Evolutionary conservation across 2,329 filamentous ascomycete genomes (phyloP).

Genomic region (Aspergillus sp.): DNA sequence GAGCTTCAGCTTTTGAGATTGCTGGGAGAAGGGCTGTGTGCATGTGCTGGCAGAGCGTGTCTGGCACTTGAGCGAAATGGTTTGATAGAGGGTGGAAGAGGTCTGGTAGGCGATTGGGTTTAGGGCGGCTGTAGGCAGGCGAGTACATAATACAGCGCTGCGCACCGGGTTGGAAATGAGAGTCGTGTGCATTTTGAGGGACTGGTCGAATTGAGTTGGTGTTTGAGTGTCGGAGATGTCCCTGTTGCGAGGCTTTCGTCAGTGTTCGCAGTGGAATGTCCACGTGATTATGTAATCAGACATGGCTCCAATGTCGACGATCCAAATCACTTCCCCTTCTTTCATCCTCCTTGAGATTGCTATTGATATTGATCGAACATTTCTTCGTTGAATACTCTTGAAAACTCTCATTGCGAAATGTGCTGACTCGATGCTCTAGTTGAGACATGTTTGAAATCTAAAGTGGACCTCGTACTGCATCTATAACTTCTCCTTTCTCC

Average conservation of each 20-base stretch:
- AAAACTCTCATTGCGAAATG: background rate
- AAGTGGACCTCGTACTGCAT: background rate
- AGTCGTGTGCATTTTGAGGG: slow-evolving; percentile 32
- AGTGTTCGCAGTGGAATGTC: background rate
- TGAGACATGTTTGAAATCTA: background rate
- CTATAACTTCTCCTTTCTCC: slow-evolving; percentile 18
- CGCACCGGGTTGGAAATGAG: slow-evolving; percentile 39
- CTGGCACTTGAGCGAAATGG: slow-evolving; percentile 30
- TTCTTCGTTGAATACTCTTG: background rate
- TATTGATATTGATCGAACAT: background rate
- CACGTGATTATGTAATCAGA: slow-evolving; percentile 29
- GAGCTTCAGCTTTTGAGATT: slow-evolving; percentile 21
- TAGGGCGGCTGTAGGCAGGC: slow-evolving; percentile 31
- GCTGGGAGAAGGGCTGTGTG: slow-evolving; percentile 25
- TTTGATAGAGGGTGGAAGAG: slow-evolving; percentile 26
- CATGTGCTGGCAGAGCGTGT: slow-evolving; percentile 30
- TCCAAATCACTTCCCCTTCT: background rate
- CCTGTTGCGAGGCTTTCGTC: slow-evolving; percentile 12
- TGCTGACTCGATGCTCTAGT: background rate
- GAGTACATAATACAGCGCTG: slow-evolving; percentile 34
- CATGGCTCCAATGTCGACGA: background rate
- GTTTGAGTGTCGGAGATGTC: slow-evolving; percentile 12
- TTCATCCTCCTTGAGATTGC: background rate
- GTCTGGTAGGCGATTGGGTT: slow-evolving; percentile 29
- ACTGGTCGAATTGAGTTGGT: slow-evolving; percentile 6